phyloP scores from a whole-genome alignment of 495 filamentous ascomycete species.

The Lichina pygmaea region DNA sequence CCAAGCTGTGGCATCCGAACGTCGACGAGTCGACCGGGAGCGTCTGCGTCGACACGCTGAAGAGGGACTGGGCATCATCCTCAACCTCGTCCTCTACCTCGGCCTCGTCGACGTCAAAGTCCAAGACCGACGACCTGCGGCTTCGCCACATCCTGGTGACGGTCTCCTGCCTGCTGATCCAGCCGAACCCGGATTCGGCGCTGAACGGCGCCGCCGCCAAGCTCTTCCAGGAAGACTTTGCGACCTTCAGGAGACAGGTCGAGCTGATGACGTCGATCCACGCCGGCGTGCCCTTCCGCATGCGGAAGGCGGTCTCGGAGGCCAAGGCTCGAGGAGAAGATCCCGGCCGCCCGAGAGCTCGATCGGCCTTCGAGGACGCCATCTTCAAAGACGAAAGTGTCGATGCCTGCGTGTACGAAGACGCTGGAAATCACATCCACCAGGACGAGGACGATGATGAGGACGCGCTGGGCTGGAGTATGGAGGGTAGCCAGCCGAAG shows the following conservation, averaged over 20 bases:
- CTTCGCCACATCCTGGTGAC: constrained; percentile 12
- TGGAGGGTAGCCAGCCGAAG: not conserved
- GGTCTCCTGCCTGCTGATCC: constrained; percentile 43
- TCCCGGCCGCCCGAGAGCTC: constrained; percentile 6
- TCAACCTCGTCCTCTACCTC: not conserved
- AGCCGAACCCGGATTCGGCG: constrained; percentile 44
- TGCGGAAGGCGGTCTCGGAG: constrained; percentile 19
- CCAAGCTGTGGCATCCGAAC: constrained; percentile 48
- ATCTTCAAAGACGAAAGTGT: not conserved
- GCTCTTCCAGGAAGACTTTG: constrained; percentile 34
- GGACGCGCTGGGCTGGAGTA: not conserved
- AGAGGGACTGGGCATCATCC: constrained; percentile 33
- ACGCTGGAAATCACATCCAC: constrained; percentile 2
- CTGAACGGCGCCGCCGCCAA: constrained; percentile 38
- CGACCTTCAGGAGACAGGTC: constrained; percentile 30
- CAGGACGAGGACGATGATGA: constrained; percentile 3
- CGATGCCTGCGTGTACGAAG: not conserved
- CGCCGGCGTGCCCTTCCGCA: constrained; percentile 21
- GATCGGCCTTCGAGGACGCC: not conserved
- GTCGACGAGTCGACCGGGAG: constrained; percentile 37
- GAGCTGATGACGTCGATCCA: constrained; percentile 42
- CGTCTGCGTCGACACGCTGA: constrained; percentile 47
- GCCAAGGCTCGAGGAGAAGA: constrained; percentile 35
- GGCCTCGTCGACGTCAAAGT: too few relatives aligned
- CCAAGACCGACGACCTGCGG: constrained; percentile 2